Conservation (phyloP, 768 basidiomycete species). For the Mycena maculata region DNA sequence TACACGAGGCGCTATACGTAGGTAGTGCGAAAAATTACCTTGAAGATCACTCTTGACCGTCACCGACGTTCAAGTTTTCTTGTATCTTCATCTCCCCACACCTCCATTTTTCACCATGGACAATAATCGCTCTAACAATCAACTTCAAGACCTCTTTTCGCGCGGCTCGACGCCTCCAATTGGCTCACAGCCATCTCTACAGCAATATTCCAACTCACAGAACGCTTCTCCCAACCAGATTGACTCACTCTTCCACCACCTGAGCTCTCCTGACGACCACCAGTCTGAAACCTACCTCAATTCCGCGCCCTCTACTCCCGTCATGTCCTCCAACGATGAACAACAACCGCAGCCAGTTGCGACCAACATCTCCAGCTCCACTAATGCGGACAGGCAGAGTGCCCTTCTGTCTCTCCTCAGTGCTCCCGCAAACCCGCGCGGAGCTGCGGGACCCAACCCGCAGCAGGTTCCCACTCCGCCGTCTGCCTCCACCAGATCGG, state of each 20-base stretch:
- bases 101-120: slow-evolving; percentile 48
- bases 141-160: slow-evolving; percentile 61
- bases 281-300: slow-evolving; percentile 47
- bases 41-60: slow-evolving; percentile 13
- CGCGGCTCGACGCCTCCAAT: slow-evolving; percentile 64
- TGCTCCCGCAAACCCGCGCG: slow-evolving; percentile 45
- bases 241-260: slow-evolving; percentile 74
- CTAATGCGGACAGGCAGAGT: slow-evolving; percentile 75
- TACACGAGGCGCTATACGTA: neutral
- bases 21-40: slow-evolving; percentile 37
- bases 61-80: slow-evolving; percentile 5
- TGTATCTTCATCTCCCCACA: slow-evolving; percentile 28
- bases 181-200: slow-evolving; percentile 48
- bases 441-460: slow-evolving; percentile 44
- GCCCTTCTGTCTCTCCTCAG: slow-evolving; percentile 79
- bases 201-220: slow-evolving; percentile 48
- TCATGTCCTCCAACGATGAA: slow-evolving; percentile 60
- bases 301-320: slow-evolving; percentile 52
- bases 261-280: slow-evolving; percentile 57
- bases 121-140: slow-evolving; percentile 51
- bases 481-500: slow-evolving; percentile 65
- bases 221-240: slow-evolving; percentile 68
- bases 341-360: slow-evolving; percentile 51
- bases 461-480: slow-evolving; percentile 82
- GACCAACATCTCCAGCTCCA: slow-evolving; percentile 54